These are phyloP conservation scores for Escallonia rubra DNA, from an alignment of 129 eudicot genomes.

Conservation along the genomic window DNA sequence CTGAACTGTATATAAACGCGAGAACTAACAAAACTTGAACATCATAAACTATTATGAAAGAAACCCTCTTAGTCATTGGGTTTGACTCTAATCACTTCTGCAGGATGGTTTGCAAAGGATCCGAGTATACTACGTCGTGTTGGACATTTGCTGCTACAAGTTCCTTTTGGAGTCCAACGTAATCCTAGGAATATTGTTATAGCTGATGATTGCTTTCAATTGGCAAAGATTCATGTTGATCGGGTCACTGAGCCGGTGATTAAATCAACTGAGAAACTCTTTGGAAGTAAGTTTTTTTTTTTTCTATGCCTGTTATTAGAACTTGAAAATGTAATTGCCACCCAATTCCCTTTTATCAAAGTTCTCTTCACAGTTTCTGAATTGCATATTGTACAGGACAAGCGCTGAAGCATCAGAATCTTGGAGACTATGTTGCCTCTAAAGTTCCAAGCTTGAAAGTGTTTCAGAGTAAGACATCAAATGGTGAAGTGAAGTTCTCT, in stretches of 20 bases:
- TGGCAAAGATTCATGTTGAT: conserved; percentile 42
- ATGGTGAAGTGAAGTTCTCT: conserved; percentile 63
- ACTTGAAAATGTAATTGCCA: conserved; percentile 1
- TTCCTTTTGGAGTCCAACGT: conserved; percentile 62
- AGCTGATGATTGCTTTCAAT: conserved; percentile 85
- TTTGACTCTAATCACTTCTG: conserved; percentile 5
- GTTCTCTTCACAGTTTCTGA: conserved; percentile 13
- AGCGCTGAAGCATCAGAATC: conserved; percentile 71
- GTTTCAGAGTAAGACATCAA: conserved; percentile 37
- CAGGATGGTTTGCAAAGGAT: conserved; percentile 94
- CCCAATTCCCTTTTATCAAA: neutral
- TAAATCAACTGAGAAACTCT: conserved; percentile 65
- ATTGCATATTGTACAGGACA: conserved; percentile 57
- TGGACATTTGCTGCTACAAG: conserved; percentile 79
- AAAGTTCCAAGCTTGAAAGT: conserved; percentile 72
- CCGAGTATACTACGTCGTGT: conserved; percentile 74
- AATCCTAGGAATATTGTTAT: conserved; percentile 69
- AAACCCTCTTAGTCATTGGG: neutral
- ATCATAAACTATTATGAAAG: neutral
- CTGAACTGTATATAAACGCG: too few relatives aligned
- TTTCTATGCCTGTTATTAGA: conserved; percentile 2
- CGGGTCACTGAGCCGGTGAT: conserved; percentile 53
- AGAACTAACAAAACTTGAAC: too few relatives aligned
- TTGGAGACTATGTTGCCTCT: conserved; percentile 56
- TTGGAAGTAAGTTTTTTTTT: conserved; percentile 68